Percentiles rank a stretch among this genome's conserved stretches.
phyloP scores from a whole-genome alignment of 768 basidiomycete genomes.

The Phylloporus rhodoxanthus region DNA sequence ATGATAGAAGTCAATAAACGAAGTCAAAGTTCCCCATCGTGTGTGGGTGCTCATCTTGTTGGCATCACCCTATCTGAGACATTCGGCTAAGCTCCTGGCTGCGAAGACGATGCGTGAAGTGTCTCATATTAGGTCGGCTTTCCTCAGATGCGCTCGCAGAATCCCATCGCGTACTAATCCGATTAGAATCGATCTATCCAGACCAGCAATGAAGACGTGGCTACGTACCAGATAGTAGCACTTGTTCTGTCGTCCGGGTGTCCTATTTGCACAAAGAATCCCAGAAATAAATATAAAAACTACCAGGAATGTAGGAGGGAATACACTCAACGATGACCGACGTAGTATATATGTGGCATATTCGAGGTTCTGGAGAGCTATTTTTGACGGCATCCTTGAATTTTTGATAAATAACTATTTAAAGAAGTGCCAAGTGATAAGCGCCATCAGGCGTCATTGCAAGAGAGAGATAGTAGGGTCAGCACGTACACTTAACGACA shows the following conservation, averaged over 20 bases:
- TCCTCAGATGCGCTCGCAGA: constrained; percentile 49
- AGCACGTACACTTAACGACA: constrained; percentile 56
- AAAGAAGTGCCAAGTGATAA: not conserved
- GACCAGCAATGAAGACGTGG: not conserved
- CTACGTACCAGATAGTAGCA: constrained; percentile 47
- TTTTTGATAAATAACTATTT: constrained; percentile 57
- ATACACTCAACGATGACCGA: constrained; percentile 54
- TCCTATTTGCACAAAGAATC: constrained; percentile 35
- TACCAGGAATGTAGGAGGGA: not conserved
- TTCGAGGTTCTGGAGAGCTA: constrained; percentile 51
- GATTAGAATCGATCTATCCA: not conserved
- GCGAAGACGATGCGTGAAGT: not conserved
- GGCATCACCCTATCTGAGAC: constrained; percentile 3
- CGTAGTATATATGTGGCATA: constrained; percentile 61
- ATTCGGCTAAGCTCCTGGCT: not conserved
- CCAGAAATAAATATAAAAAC: not conserved
- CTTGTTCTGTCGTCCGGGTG: constrained; percentile 54
- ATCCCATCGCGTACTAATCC: constrained; percentile 55
- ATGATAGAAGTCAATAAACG: constrained; percentile 6
- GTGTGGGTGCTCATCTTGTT: not conserved
- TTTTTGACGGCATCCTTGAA: constrained; percentile 60
- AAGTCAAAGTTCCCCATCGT: not conserved
- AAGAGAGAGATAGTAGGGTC: not conserved
- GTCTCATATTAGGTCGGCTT: constrained; percentile 42
- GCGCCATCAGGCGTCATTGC: not conserved